Base-by-base conservation (phyloP, 306 rosid species). In the Vicia villosa region DNA sequence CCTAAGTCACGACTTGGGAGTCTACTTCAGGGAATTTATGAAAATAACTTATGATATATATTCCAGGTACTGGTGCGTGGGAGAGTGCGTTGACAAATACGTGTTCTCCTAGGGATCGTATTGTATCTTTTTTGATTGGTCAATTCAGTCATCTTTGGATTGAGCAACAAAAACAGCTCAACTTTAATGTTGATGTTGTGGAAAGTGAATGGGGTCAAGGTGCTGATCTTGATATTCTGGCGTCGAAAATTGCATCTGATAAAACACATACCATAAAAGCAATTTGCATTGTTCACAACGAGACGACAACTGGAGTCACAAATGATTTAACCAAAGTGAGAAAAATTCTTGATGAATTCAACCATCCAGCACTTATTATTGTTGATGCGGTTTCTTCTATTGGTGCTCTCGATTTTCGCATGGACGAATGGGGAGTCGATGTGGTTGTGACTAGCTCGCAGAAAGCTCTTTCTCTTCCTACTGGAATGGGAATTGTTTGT, bases 81-180 rank as follows among this genome's bases (percentile, higher is more conserved):
- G 99, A 94, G 87, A 94, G 99, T 83, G 96, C 96, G 41, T 88
- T 94, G 41, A 94, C 99, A 50, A 94, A 94, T 80, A 94, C 99
- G 57, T 69, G 91, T 65, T 91, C 99, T 54, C 99, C 99, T 0
- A 92, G 99, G 22, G 99, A 94, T 76, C 83, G 95, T 6, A 91
- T 55, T 12, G 87, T 94, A 12, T 87, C 97, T 4, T 94, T 94
- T 79, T 82, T 87, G 73, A 87, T 94, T 12, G 99, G 99, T 8
- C 99, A 94, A 76, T 94, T 94, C 89, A 94, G 97, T 75, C 79
- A 88, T 81, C 97, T 94, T 26, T 94, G 99, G 99, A 94, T 94
- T 22, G 97, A 94, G 77, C 99, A 94, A 83, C 99, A 91, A 73
- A 89, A 94, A 66, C 92, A 95, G 52, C 92, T 94, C 24, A 91